Evolutionary conservation across 2,329 filamentous ascomycete genomes (phyloP).

Genomic region (Sordariomycetes sp.): DNA sequence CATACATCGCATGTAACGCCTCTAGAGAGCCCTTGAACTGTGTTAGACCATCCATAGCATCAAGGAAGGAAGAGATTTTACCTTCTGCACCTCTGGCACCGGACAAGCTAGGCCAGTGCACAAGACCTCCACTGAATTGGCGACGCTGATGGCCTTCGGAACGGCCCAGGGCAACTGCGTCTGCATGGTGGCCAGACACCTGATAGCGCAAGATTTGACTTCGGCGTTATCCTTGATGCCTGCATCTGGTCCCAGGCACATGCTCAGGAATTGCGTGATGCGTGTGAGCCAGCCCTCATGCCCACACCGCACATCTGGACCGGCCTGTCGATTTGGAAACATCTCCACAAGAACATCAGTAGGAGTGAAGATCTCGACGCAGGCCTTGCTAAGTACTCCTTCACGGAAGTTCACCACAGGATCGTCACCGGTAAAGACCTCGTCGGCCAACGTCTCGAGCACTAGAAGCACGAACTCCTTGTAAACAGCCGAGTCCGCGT

Average conservation of each 20-base stretch:
- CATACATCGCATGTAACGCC: slow-evolving; percentile 74
- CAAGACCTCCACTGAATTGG: slow-evolving; percentile 60
- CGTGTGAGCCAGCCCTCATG: slow-evolving; percentile 82
- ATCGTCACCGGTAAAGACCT: slow-evolving; percentile 88
- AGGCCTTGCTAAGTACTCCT: slow-evolving; percentile 74
- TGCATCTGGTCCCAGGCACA: slow-evolving; percentile 62
- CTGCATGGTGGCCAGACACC: slow-evolving; percentile 67
- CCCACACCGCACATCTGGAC: slow-evolving; percentile 62
- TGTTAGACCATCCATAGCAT: no score
- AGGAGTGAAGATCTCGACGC: slow-evolving; percentile 91
- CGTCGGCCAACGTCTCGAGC: slow-evolving; percentile 86
- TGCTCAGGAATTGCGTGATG: slow-evolving; percentile 62
- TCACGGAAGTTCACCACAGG: slow-evolving; percentile 75
- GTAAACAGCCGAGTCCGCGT: slow-evolving; percentile 52
- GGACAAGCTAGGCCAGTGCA: slow-evolving; percentile 62
- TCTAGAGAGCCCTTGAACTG: slow-evolving; percentile 63
- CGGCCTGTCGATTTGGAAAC: slow-evolving; percentile 63
- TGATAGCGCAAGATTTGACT: slow-evolving; percentile 62
- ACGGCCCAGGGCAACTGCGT: slow-evolving; percentile 83
- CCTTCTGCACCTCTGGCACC: slow-evolving; percentile 66
- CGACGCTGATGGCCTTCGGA: slow-evolving; percentile 67
- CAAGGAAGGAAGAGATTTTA: slow-evolving; percentile 16
- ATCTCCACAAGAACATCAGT: slow-evolving; percentile 63
- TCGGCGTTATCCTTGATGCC: slow-evolving; percentile 57
- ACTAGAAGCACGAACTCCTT: slow-evolving; percentile 85